These are phyloP conservation scores for Pseudozyma tsukubaensis DNA, from an alignment of 1,284 basidiomycete genomes.

Conservation along the genomic window DNA sequence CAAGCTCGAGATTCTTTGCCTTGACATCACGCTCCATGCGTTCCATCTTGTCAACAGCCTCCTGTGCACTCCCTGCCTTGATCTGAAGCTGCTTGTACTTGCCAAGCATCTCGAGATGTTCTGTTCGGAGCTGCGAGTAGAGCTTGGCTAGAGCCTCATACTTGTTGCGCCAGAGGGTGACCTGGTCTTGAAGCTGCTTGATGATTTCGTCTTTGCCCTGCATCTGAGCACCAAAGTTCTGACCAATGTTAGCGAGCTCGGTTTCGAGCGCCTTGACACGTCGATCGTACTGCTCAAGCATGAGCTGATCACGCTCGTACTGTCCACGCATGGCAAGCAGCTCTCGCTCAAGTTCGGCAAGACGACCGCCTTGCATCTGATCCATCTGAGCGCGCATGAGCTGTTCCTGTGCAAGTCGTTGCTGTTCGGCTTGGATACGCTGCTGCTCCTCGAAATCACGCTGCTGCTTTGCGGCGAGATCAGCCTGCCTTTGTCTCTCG, in stretches of 20 bases:
- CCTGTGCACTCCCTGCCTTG: conserved; percentile 97
- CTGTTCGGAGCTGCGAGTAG: conserved; percentile 95
- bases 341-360: conserved; percentile 87
- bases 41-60: conserved; percentile 99
- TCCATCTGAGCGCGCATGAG: conserved; percentile 80
- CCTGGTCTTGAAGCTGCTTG: conserved; percentile 94
- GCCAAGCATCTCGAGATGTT: conserved; percentile 95
- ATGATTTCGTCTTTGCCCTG: conserved; percentile 94
- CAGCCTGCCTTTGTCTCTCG: conserved; percentile 82
- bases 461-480: conserved; percentile 83
- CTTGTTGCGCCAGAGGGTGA: conserved; percentile 96
- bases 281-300: conserved; percentile 96
- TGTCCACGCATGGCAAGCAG: conserved; percentile 93
- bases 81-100: conserved; percentile 98
- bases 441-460: conserved; percentile 92
- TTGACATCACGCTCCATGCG: conserved; percentile 98
- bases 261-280: conserved; percentile 95
- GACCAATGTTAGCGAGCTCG: conserved; percentile 82
- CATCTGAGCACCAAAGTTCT: conserved; percentile 88
- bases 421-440: conserved; percentile 85
- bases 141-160: conserved; percentile 98
- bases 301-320: conserved; percentile 96
- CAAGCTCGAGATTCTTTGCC: conserved; percentile 96
- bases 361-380: conserved; percentile 72
- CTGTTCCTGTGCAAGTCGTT: conserved; percentile 88